phyloP scores from a whole-genome alignment of 2,329 filamentous ascomycete genomes.

The Fonsecaea multimorphosa region DNA sequence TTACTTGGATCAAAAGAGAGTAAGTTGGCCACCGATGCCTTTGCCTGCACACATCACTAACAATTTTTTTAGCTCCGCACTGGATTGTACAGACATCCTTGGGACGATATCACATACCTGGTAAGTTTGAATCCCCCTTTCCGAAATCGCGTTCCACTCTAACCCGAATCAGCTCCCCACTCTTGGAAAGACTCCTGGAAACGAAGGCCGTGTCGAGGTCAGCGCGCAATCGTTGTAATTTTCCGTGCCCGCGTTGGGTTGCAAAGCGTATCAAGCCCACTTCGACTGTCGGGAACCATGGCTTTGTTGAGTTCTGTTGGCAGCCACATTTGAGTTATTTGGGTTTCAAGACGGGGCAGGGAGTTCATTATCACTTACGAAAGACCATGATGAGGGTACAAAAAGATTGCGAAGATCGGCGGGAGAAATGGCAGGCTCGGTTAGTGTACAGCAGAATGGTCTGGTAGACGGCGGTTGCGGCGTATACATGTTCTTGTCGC shows the following conservation, averaged over 20 bases:
- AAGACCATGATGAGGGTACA: slow-evolving; percentile 17
- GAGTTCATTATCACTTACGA: slow-evolving; percentile 19
- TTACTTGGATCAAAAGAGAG: slow-evolving; percentile 98
- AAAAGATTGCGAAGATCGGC: slow-evolving; percentile 9
- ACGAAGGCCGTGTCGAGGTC: slow-evolving; percentile 89
- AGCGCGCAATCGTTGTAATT: slow-evolving; percentile 39
- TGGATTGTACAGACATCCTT: slow-evolving; percentile 97
- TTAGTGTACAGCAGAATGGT: slow-evolving; percentile 19
- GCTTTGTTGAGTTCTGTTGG: slow-evolving; percentile 4
- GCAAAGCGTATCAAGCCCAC: slow-evolving; percentile 6
- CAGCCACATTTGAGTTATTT: slow-evolving; percentile 8
- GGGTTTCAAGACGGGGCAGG: slow-evolving; percentile 14
- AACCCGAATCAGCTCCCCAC: slow-evolving; percentile 71
- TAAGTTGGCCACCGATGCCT: slow-evolving; percentile 6
- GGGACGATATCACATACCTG: slow-evolving; percentile 93
- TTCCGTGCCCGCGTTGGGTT: not conserved
- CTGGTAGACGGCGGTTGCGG: slow-evolving; percentile 12
- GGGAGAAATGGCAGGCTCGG: slow-evolving; percentile 4
- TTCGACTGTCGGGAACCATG: not conserved
- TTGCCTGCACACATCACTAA: slow-evolving; percentile 8
- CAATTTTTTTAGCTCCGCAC: slow-evolving; percentile 70
- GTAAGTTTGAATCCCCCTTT: not conserved
- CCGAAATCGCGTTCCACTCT: not conserved
- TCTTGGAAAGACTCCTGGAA: slow-evolving; percentile 73
- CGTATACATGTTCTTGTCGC: slow-evolving; percentile 15